Percentiles rank a stretch among this genome's conserved stretches.
These are phyloP conservation scores for Anacardium occidentale DNA, from an alignment of 345 rosid species.

Conservation along the genomic window DNA sequence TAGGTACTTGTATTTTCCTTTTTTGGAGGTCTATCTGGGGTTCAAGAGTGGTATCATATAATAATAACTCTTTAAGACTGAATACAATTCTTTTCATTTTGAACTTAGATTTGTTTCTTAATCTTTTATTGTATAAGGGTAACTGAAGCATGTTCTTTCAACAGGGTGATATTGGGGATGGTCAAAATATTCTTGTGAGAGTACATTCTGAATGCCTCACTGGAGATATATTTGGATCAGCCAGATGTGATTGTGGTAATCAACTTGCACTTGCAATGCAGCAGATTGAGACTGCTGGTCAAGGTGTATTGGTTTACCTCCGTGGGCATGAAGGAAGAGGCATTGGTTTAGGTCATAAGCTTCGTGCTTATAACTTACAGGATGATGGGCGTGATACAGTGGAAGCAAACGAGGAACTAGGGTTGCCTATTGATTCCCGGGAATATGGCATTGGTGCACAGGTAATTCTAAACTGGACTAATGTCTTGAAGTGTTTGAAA, in stretches of 20 bases:
- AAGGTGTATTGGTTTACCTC: slow-evolving; percentile 79
- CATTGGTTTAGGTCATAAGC: slow-evolving; percentile 85
- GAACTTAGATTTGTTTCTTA: background rate
- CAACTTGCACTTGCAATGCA: slow-evolving; percentile 79
- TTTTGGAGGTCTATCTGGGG: background rate
- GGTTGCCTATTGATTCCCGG: slow-evolving; percentile 78
- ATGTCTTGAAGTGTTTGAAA: background rate
- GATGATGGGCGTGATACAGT: slow-evolving; percentile 65
- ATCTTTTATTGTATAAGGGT: background rate
- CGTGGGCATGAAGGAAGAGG: slow-evolving; percentile 94
- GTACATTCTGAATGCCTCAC: slow-evolving; percentile 93
- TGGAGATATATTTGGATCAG: slow-evolving; percentile 91
- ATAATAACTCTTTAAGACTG: background rate
- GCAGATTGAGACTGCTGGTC: slow-evolving; percentile 75
- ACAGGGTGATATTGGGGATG: slow-evolving; percentile 78
- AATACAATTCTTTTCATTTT: background rate
- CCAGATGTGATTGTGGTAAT: slow-evolving; percentile 72
- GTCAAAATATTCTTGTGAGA: slow-evolving; percentile 76
- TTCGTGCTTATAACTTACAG: slow-evolving; percentile 66
- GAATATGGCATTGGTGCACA: slow-evolving; percentile 93
- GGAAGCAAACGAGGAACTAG: slow-evolving; percentile 61
- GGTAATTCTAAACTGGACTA: slow-evolving; percentile 19
- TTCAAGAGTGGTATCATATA: background rate
- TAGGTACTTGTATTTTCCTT: background rate
- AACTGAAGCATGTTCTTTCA: slow-evolving; percentile 14